Percentiles rank a stretch among this genome's conserved stretches.
Evolutionary conservation across 139 green algal genomes (phyloP).

Genomic region (Nannochloris sp.): DNA sequence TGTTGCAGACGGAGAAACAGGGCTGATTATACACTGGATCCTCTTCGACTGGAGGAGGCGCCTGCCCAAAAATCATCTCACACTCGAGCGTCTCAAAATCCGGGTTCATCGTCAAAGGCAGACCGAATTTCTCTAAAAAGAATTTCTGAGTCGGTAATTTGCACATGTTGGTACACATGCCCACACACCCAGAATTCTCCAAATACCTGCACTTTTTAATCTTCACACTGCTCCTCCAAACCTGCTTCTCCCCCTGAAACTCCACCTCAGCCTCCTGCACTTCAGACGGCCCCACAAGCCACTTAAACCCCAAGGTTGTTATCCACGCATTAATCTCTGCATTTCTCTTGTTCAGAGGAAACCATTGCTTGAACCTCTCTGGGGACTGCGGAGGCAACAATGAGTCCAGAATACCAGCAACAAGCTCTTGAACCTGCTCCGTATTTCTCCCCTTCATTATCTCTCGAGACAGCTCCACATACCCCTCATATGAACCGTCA

Average conservation of each 20-base stretch:
- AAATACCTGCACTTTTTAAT: constrained; percentile 62
- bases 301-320: constrained; percentile 43
- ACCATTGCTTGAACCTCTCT: constrained; percentile 31
- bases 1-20: constrained; percentile 32
- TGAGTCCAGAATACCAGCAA: constrained; percentile 28
- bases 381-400: constrained; percentile 35
- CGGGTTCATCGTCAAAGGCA: constrained; percentile 57
- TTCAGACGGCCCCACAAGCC: constrained; percentile 47
- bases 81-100: constrained; percentile 52
- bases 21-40: constrained; percentile 43
- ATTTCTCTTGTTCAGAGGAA: constrained; percentile 32
- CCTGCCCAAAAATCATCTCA: constrained; percentile 47
- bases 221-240: constrained; percentile 31
- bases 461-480: constrained; percentile 42
- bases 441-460: constrained; percentile 44
- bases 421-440: constrained; percentile 34
- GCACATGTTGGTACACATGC: constrained; percentile 40
- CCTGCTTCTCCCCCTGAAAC: constrained; percentile 20
- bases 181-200: constrained; percentile 41
- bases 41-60: constrained; percentile 35
- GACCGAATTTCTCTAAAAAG: constrained; percentile 46
- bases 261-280: constrained; percentile 27
- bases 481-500: constrained; percentile 32
- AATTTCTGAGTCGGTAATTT: constrained; percentile 42
- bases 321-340: constrained; percentile 37